Conservation (phyloP, 441 rosid genomes). For the Omphalea diandra region DNA sequence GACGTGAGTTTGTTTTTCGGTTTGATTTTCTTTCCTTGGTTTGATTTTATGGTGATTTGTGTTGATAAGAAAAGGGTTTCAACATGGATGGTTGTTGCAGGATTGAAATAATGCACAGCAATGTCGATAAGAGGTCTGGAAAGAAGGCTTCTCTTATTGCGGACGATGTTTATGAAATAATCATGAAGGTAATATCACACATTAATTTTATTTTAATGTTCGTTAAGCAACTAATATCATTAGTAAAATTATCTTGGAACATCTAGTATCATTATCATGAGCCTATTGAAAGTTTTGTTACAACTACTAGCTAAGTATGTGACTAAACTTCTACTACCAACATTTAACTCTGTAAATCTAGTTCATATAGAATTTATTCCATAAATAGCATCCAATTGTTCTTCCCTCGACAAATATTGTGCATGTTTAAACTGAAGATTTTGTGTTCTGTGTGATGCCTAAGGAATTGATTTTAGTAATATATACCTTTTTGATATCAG, state of each 20-base stretch:
- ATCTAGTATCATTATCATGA: neutral
- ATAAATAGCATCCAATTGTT: neutral
- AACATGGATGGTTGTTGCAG: conserved; percentile 33
- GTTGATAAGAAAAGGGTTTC: neutral
- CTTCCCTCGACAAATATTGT: neutral
- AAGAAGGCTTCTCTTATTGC: conserved; percentile 59
- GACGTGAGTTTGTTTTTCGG: conserved; percentile 41
- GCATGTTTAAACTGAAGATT: neutral
- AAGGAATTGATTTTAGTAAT: neutral
- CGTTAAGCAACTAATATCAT: neutral
- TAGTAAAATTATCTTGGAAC: neutral
- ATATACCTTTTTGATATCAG: conserved; percentile 28
- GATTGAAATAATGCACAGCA: conserved; percentile 54
- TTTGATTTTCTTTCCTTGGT: no score
- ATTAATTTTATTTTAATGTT: neutral
- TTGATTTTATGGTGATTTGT: neutral
- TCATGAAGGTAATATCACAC: conserved; percentile 50
- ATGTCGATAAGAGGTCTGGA: conserved; percentile 57
- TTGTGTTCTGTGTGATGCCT: neutral
- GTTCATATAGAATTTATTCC: neutral
- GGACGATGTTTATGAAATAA: conserved; percentile 69
- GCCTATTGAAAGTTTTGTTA: neutral
- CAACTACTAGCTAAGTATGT: neutral
- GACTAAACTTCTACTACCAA: neutral
- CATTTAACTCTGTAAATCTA: neutral